Base-by-base conservation (phyloP, 257 asterid species). In the Paraleonurus japonicus region DNA sequence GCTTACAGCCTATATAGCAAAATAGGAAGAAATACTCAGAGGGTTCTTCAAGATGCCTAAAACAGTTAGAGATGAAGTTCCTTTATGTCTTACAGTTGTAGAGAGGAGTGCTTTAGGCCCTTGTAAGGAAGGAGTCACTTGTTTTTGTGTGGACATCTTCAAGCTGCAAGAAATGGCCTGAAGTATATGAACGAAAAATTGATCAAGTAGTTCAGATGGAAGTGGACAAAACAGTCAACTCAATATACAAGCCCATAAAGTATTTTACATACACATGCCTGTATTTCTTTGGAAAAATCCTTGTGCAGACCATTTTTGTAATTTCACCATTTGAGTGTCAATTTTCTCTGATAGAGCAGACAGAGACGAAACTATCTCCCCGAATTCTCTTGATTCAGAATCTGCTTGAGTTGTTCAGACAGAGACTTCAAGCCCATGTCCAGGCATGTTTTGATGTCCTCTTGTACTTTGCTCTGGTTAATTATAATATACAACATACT, bases 391-490 rank as follows among this genome's bases (percentile, higher is more conserved):
- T 71, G 83, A 76, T 81, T 75, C 73, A 26, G 48, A 60, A 66
- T 78, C 82, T 80, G 85, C 80, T 78, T 83, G 61, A 84, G 71
- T 78, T 85, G 90, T 74, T 81, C 89, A 33, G 83, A 72, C 75
- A 92, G 66, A 59, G 87, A 76, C 80, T 85, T 88, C 66, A 86
- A 70, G 76, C 81, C 81, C 73, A 41, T 60, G 53, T 85, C 90
- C 53, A 89, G 59, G 77, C 82, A 65, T 43, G 70, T 76, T 88
- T 89, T 89, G 83, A 92, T 72, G 82, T 87, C 92, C 81, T 89
- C 96, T 83, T 84, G 96, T 75, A 92, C 93, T 80, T 83, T 89
- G 74, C 51, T 84, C 98, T 91, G 84, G 66, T 76, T 72, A 74
- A 61, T 72, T 45, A 67, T 57, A 77, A 58, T 73, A 61, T 26